Evolutionary conservation across 2,329 filamentous ascomycete species (phyloP).

Genomic region (Pseudogymnoascus sp.): DNA sequence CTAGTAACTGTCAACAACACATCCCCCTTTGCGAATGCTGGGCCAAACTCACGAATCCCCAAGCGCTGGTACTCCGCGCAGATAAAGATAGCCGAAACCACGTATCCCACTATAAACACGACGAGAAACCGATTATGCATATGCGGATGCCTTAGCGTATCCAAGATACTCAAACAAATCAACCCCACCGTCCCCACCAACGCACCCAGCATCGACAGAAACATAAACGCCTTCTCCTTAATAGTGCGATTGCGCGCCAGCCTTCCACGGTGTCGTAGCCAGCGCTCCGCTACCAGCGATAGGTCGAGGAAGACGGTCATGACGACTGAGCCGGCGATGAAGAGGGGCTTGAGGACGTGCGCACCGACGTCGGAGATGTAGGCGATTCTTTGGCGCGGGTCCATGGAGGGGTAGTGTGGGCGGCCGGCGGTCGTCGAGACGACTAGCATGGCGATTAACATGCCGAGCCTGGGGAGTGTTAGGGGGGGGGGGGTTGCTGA

Average conservation of each 20-base stretch:
- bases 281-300: constrained; percentile 74
- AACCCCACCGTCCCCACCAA: constrained; percentile 71
- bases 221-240: constrained; percentile 56
- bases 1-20: constrained; percentile 28
- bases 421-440: constrained; percentile 56
- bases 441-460: constrained; percentile 63
- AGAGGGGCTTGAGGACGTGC: constrained; percentile 63
- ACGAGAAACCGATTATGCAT: constrained; percentile 72
- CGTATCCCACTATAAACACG: constrained; percentile 80
- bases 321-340: constrained; percentile 64
- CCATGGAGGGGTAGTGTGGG: constrained; percentile 57
- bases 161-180: constrained; percentile 78
- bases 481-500: constrained; percentile 18
- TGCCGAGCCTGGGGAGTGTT: constrained; percentile 45
- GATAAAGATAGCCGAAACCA: constrained; percentile 79
- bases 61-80: constrained; percentile 87
- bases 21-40: not conserved
- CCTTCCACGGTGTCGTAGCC: constrained; percentile 74
- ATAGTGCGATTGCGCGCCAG: constrained; percentile 64
- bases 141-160: constrained; percentile 61
- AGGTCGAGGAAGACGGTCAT: constrained; percentile 77
- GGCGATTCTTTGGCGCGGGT: constrained; percentile 51
- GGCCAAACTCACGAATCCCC: constrained; percentile 53
- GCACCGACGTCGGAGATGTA: constrained; percentile 67
- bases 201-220: constrained; percentile 59